Percentiles rank a stretch among this genome's conserved stretches.
Evolutionary conservation across 2,329 filamentous ascomycete genomes (phyloP).

Genomic region (Ophiostoma australiae): DNA sequence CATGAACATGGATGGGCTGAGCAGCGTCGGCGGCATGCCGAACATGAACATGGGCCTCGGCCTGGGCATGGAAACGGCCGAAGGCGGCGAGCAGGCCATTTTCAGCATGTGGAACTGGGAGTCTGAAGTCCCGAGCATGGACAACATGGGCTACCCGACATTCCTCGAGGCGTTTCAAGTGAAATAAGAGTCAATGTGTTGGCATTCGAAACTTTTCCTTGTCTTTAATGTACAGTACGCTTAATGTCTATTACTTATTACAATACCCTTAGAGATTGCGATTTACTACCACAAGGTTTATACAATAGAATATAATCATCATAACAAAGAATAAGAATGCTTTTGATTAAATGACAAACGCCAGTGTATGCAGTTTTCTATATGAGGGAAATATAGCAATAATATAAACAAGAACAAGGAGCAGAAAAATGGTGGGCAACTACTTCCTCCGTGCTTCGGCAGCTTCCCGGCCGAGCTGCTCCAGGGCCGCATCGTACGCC

Average conservation of each 20-base stretch:
- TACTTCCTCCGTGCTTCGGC: slow-evolving; percentile 31
- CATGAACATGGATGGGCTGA: background rate
- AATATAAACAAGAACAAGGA: background rate
- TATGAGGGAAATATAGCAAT: background rate
- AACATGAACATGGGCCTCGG: slow-evolving; percentile 4
- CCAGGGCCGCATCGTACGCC: slow-evolving; percentile 54
- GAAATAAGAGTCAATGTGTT: background rate
- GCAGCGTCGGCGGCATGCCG: background rate
- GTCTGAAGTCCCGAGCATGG: slow-evolving; percentile 20
- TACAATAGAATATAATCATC: background rate
- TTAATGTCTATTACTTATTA: background rate
- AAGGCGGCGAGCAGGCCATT: slow-evolving; percentile 11
- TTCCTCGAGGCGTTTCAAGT: slow-evolving; percentile 21
- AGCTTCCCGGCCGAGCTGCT: slow-evolving; percentile 59
- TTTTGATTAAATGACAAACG: background rate
- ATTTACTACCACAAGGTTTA: background rate
- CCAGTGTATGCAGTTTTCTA: background rate
- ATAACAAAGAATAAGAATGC: background rate
- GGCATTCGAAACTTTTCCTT: background rate
- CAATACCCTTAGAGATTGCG: background rate
- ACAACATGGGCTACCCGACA: slow-evolving; percentile 24
- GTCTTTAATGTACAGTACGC: background rate
- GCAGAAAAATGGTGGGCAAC: background rate
- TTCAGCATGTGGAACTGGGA: slow-evolving; percentile 24
- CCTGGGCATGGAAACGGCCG: background rate